Percentiles rank a stretch among this genome's conserved stretches.
These are phyloP conservation scores for Trifolium pratense DNA, from an alignment of 306 rosid genomes.

Conservation along the genomic window DNA sequence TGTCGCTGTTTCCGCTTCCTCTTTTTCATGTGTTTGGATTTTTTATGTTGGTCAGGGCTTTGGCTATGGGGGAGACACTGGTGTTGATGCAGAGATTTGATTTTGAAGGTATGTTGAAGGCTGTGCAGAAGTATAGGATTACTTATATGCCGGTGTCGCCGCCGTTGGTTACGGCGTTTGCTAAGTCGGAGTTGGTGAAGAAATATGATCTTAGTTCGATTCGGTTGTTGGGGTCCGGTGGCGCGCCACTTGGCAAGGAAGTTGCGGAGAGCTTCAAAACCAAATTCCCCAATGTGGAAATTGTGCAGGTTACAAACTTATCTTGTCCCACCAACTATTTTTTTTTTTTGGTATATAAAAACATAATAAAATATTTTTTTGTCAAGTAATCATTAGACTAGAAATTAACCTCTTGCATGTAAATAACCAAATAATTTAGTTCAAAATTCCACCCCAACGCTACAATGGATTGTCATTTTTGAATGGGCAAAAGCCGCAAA, in stretches of 20 bases:
- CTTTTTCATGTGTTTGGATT: constrained; percentile 82
- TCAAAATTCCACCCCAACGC: too few species aligned
- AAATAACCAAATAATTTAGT: too few species aligned
- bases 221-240: constrained; percentile 58
- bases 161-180: constrained; percentile 72
- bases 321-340: too few species aligned
- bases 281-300: constrained; percentile 61
- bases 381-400: too few species aligned
- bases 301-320: constrained; percentile 54
- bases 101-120: constrained; percentile 66
- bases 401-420: too few species aligned
- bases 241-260: constrained; percentile 81
- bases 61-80: constrained; percentile 63
- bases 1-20: constrained; percentile 59
- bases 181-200: constrained; percentile 62
- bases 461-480: too few species aligned
- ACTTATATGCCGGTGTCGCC: constrained; percentile 79
- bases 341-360: too few species aligned
- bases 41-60: constrained; percentile 56
- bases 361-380: too few species aligned
- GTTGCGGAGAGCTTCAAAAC: constrained; percentile 52
- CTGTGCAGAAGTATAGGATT: constrained; percentile 63
- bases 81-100: constrained; percentile 76
- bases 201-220: constrained; percentile 76
- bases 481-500: too few species aligned